phyloP scores from a whole-genome alignment of 805 yeast species.

The Huiozyma sinensis region DNA sequence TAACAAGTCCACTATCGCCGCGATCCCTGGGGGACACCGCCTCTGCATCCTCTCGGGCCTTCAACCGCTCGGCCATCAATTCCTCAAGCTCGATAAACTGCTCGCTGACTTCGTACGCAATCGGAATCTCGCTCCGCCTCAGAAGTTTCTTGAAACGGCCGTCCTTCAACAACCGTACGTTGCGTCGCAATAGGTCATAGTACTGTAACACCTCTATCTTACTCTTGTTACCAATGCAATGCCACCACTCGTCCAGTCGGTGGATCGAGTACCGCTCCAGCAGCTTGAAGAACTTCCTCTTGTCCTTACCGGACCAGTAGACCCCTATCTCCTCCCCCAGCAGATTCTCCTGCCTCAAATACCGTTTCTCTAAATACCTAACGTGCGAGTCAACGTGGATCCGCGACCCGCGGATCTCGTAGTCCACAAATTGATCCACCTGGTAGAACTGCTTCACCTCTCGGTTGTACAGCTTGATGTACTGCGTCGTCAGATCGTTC shows the following conservation, averaged over 20 bases:
- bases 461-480: constrained; percentile 3
- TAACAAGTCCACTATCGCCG: constrained; percentile 5
- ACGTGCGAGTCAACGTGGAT: constrained; percentile 1
- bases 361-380: constrained; percentile 2
- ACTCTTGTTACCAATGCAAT: constrained; percentile 14
- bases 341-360: not conserved
- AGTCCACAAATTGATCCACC: constrained; percentile 1
- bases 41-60: not conserved
- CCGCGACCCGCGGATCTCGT: constrained; percentile 5
- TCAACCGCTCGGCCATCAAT: constrained; percentile 10
- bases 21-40: not conserved
- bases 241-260: constrained; percentile 23
- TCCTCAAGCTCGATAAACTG: constrained; percentile 20
- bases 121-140: constrained; percentile 18
- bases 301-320: constrained; percentile 22
- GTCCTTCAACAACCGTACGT: constrained; percentile 11
- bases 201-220: constrained; percentile 21
- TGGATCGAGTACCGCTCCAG: constrained; percentile 24
- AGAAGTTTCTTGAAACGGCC: constrained; percentile 10
- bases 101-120: constrained; percentile 27
- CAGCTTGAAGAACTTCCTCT: constrained; percentile 22
- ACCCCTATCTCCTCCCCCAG: constrained; percentile 13
- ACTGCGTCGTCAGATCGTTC: constrained; percentile 1
- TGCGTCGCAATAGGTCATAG: constrained; percentile 15
- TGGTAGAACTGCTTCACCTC: constrained; percentile 3